Evolutionary conservation across 2,329 filamentous ascomycete species (phyloP), one percentile per base, ranked within the genome.

Genomic region (Nannizziopsis barbatae): DNA sequence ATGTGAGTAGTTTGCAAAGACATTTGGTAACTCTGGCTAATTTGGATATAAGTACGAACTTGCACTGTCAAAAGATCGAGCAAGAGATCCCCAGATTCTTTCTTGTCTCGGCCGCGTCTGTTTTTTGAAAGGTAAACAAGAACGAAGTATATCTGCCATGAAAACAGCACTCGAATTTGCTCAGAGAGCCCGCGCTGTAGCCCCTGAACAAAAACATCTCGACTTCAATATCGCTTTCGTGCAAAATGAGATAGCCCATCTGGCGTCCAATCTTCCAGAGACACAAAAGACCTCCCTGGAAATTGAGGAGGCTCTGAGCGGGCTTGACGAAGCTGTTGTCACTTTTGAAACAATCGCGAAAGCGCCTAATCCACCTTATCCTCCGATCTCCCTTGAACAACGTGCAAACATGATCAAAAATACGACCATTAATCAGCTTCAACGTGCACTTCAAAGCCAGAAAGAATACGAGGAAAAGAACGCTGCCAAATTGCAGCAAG

Each of bases 171-270:
- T 85, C 30, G 77, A 81, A 36, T 80, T 80, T 58, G 77, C 79
- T 11, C 71, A 74, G 51, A 75, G 76, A 20, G 87, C 90, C 20
- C 77, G 94, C 14, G 77, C 80, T 48, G 77, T 84, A 47, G 81
- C 85, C 1, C 85, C 88, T 0, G 84, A 92, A 3, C 86, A 94
- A 58, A 75, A 89, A 27, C 87, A 95, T 66, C 86, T 92, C 65
- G 87, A 92, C 64, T 98, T 98, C 76, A 98, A 98, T 60, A 86
- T 98, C 22, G 92, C 92, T 0, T 98, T 95, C 61, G 86, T 96
- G 22, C 92, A 96, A 62, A 93, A 95, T 53, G 89, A 95, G 64
- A 81, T 96, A 47, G 90, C 90, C 15, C 83, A 84, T 40, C 79
- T 84, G 27, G 80, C 95, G 47, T 83, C 87, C 65, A 74, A 72